phyloP scores from a whole-genome alignment of 345 rosid genomes.

The Brassica carinata region DNA sequence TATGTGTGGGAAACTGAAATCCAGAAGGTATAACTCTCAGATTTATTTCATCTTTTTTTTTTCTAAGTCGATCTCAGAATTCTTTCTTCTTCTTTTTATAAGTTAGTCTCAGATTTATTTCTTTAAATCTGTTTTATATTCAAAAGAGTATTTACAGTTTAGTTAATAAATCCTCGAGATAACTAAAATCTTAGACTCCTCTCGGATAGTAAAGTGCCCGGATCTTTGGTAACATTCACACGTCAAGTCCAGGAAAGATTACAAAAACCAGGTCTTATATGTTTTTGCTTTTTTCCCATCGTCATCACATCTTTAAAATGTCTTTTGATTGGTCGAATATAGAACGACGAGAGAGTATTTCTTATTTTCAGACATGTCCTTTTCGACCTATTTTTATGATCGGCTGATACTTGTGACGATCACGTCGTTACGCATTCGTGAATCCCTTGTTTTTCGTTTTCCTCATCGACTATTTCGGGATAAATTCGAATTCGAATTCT shows the following conservation, averaged over 20 bases:
- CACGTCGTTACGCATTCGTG: conserved; percentile 28
- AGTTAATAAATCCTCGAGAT: conserved; percentile 8
- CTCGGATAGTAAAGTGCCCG: conserved; percentile 7
- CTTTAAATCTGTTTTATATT: background rate
- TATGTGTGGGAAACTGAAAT: conserved; percentile 33
- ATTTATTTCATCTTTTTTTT: background rate
- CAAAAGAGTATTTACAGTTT: background rate
- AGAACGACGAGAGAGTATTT: background rate
- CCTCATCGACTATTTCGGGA: background rate
- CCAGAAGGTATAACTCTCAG: conserved; percentile 25
- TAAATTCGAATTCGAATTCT: background rate
- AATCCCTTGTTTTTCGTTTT: background rate
- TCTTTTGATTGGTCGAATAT: conserved; percentile 5
- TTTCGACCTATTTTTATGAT: conserved; percentile 1
- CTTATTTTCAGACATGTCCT: conserved; percentile 9
- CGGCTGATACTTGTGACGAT: background rate
- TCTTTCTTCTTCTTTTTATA: background rate
- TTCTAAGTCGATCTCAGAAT: background rate
- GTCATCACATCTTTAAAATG: background rate
- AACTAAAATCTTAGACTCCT: conserved; percentile 14
- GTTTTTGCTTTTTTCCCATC: background rate
- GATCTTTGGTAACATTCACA: background rate
- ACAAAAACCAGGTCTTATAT: conserved; percentile 17
- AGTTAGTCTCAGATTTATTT: background rate
- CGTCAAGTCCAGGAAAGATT: conserved; percentile 17